Percentiles rank a stretch among this genome's conserved stretches.
These are phyloP conservation scores for Citrus unshiu DNA, from an alignment of 345 rosid species.

Conservation along the genomic window DNA sequence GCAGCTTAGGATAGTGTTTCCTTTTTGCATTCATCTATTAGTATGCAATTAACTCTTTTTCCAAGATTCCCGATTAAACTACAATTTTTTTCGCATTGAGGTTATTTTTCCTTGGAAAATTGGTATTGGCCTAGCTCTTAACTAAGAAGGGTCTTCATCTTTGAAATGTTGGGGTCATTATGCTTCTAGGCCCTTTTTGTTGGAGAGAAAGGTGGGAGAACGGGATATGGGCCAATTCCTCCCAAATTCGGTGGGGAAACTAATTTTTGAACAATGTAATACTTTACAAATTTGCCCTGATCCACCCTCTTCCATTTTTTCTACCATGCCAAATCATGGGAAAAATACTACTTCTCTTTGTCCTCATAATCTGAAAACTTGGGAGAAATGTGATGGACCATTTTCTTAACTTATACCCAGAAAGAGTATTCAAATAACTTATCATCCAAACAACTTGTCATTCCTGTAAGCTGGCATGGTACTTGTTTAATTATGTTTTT, in stretches of 20 bases:
- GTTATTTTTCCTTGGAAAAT: background rate
- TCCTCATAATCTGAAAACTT: background rate
- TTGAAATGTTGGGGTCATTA: background rate
- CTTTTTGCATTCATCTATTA: background rate
- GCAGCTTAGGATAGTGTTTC: background rate
- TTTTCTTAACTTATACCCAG: background rate
- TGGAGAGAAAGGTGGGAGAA: background rate
- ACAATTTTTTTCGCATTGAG: background rate
- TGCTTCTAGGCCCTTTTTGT: background rate
- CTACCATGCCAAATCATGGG: background rate
- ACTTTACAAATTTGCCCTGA: background rate
- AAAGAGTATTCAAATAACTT: background rate
- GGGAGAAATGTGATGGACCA: background rate
- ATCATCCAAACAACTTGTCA: background rate
- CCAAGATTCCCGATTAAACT: background rate
- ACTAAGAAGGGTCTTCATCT: background rate
- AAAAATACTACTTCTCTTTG: background rate
- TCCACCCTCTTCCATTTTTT: background rate
- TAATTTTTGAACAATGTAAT: background rate
- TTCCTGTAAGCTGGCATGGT: background rate
- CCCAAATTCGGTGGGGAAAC: background rate
- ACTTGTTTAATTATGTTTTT: background rate
- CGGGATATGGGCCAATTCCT: background rate
- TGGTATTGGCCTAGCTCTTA: background rate
- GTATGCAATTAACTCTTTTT: background rate